Conservation (phyloP, 2,329 filamentous ascomycete species). For the Epichloe gansuensis region DNA sequence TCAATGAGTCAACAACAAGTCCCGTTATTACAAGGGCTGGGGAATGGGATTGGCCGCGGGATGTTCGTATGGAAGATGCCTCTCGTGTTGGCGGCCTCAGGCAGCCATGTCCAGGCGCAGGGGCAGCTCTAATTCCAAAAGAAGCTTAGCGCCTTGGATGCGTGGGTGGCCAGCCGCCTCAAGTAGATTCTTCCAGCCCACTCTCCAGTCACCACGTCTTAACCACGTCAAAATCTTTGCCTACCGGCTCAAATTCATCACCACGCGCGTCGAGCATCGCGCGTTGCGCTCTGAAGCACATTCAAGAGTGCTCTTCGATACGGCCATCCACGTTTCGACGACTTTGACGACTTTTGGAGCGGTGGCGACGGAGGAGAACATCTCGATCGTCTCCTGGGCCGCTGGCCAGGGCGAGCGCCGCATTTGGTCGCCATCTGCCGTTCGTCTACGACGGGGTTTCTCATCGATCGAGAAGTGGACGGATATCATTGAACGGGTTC, state of each 20-base stretch:
- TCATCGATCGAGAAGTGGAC: constrained; percentile 20
- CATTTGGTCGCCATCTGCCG: constrained; percentile 29
- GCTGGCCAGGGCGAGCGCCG: constrained; percentile 32
- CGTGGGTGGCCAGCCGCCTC: constrained; percentile 24
- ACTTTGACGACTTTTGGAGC: constrained; percentile 26
- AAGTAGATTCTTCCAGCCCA: constrained; percentile 31
- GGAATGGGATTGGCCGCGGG: too few relatives aligned
- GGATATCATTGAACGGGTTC: constrained; percentile 13
- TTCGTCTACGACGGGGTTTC: constrained; percentile 18
- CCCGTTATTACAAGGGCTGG: too few relatives aligned
- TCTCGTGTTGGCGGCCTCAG: constrained; percentile 12
- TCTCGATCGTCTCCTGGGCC: constrained; percentile 35
- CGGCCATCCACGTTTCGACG: constrained; percentile 23
- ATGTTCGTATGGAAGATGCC: background rate
- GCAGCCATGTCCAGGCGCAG: constrained; percentile 11
- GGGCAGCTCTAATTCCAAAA: constrained; percentile 11
- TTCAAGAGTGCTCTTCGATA: constrained; percentile 18
- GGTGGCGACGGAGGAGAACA: constrained; percentile 34
- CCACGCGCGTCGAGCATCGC: constrained; percentile 42
- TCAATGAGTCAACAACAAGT: too few relatives aligned
- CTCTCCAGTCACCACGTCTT: constrained; percentile 26
- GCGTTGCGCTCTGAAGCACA: constrained; percentile 21
- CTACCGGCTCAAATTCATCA: constrained; percentile 28
- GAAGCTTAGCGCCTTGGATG: constrained; percentile 21
- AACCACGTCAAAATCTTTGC: constrained; percentile 32